A percentile compares a stretch with the other conserved stretches of the same genome.
Conservation (phyloP, 176 grass and related monocot species). For the Rhynchospora tenuis region DNA sequence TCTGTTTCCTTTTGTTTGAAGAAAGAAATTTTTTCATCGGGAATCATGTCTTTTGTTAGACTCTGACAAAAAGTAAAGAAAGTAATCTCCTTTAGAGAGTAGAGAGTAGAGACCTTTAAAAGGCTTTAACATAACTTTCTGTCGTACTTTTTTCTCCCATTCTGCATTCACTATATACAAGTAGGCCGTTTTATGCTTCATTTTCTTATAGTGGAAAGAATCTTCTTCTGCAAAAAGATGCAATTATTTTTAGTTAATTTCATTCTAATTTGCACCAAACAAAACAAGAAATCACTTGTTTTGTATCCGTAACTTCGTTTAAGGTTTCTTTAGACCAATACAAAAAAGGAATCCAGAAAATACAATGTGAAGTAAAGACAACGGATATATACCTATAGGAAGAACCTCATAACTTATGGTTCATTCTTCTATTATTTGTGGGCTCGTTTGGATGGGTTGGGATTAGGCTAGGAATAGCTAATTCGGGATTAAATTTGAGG, state of each 20-base stretch:
- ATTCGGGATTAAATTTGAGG: too few relatives aligned
- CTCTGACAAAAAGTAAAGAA: background rate
- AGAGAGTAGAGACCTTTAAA: too few relatives aligned
- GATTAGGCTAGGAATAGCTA: too few relatives aligned
- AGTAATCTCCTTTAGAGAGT: background rate
- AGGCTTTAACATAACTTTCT: constrained; percentile 6
- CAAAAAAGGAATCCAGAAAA: background rate
- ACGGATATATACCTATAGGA: background rate
- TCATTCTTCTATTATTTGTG: too few relatives aligned
- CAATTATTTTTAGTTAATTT: background rate
- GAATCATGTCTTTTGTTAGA: constrained; percentile 8
- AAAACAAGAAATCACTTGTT: background rate
- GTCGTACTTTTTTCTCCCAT: background rate
- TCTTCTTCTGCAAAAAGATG: background rate
- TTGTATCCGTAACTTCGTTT: background rate
- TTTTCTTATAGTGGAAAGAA: too few relatives aligned
- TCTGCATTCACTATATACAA: background rate
- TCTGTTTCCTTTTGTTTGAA: background rate
- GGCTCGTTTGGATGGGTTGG: too few relatives aligned
- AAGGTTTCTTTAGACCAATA: background rate
- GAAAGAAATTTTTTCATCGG: background rate
- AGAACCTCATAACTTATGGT: background rate
- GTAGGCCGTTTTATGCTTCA: background rate
- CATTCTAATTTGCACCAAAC: constrained; percentile 1
- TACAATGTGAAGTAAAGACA: background rate